Base-by-base conservation (phyloP, 2,329 filamentous ascomycete species). In the Colletotrichum scovillei region DNA sequence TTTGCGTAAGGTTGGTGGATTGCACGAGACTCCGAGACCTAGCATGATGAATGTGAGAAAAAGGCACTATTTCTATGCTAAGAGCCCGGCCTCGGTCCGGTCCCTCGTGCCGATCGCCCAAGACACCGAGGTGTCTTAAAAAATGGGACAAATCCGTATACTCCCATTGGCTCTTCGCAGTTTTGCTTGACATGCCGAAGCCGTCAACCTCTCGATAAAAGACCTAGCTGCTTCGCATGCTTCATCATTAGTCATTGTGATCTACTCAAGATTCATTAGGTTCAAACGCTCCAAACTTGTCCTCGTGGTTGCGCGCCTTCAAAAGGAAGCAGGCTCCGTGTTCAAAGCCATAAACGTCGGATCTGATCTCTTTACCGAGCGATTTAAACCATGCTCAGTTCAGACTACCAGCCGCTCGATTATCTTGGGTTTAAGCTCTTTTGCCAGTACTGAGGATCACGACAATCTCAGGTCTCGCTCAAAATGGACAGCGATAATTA, bases 101-200 rank as follows among this genome's bases (percentile, higher is more conserved):
- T 11, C 3, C 4, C 42, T 49, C 4, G 8, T 49, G 16, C 42
- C n/a, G n/a, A 16, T 26, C 52, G 14, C 24, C 52, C 5, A 55
- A 22, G 75, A 66, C 19, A 75, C 38, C 35, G 64, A 73, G 30
- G 76, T 78, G 53, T 75, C 19, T 72, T 52, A 7, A 74, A 5
- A 75, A 11, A 62, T 16, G 68, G 67, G 52, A 7, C 22, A 6
- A 24, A 55, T 24, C n/a, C 24, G 24, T 55, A 16, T 24, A 55
- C 12, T 28, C 52, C 22, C 14, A 55, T 55, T 55, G 24, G 52
- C 52, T 28, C 52, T 16, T 3, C 32, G n/a, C 49, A 59, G 38
- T 3, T n/a, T 59, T 49, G 42, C 19, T 49, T 11, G 3, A 49
- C 9, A 49, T 22, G 42, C 42, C 42, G 42, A 9, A 35, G 24